Evolutionary conservation across 164 flowering plant genomes (phyloP).

Genomic region (Pachysandra terminalis): DNA sequence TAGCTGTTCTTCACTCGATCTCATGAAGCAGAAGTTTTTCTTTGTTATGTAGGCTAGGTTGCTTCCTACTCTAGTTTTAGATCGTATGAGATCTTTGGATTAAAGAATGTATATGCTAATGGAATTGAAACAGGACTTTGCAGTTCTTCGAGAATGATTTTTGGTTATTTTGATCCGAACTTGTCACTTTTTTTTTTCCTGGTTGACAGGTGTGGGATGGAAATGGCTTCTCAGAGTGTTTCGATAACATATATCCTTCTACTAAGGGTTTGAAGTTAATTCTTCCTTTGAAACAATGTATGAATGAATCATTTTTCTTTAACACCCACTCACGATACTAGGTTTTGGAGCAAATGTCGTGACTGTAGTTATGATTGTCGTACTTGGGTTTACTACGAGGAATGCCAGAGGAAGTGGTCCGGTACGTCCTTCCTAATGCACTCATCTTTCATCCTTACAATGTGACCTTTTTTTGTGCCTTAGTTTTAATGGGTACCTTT

Average conservation of each 20-base stretch:
- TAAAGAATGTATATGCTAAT: neutral
- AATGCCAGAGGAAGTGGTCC: conserved; percentile 20
- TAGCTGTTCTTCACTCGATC: neutral
- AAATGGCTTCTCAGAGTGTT: conserved; percentile 50
- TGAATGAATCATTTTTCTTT: conserved; percentile 30
- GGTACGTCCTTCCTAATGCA: conserved; percentile 24
- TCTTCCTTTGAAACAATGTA: too few relatives aligned
- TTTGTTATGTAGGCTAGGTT: neutral
- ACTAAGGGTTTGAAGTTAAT: neutral
- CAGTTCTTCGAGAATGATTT: neutral
- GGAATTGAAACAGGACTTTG: neutral
- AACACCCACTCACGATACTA: conserved; percentile 44
- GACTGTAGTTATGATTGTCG: conserved; percentile 38
- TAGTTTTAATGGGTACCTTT: neutral
- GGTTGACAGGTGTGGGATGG: conserved; percentile 59
- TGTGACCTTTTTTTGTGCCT: neutral
- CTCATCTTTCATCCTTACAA: neutral
- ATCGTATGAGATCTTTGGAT: neutral
- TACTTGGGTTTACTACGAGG: conserved; percentile 34
- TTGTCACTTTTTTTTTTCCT: neutral
- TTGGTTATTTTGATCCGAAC: neutral
- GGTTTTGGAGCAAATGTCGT: conserved; percentile 60
- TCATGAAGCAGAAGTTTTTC: neutral
- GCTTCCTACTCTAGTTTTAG: neutral
- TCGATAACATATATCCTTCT: conserved; percentile 72